These are phyloP conservation scores for Ceratobasidium sp. DNA, from an alignment of 1,284 basidiomycete species.

Conservation along the genomic window DNA sequence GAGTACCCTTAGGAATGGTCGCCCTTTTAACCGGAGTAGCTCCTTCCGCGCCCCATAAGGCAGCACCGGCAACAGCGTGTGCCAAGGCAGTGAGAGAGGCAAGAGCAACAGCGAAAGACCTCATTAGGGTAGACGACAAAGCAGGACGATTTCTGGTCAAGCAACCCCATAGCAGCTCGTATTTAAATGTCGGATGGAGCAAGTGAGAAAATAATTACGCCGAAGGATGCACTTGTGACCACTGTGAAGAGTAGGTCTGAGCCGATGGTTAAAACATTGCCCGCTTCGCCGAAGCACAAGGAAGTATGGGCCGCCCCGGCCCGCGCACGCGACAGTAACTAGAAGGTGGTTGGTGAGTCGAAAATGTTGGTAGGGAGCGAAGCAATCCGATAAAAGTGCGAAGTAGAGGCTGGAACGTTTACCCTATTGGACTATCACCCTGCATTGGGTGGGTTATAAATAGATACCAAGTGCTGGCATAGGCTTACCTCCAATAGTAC, in stretches of 20 bases:
- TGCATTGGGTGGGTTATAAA: neutral
- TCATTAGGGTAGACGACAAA: neutral
- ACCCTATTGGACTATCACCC: neutral
- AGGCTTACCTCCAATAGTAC: too few species aligned
- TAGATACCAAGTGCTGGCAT: too few species aligned
- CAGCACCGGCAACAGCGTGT: neutral
- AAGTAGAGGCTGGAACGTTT: neutral
- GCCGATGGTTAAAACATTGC: neutral
- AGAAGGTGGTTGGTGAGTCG: neutral
- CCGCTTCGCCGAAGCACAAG: neutral
- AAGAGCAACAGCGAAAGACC: neutral
- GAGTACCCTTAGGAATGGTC: slow-evolving; percentile 4
- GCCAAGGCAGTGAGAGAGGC: slow-evolving; percentile 10
- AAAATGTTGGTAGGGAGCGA: neutral
- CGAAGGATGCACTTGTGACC: slow-evolving; percentile 28
- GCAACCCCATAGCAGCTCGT: neutral
- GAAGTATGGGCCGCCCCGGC: neutral
- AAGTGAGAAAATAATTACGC: slow-evolving; percentile 13
- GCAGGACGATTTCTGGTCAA: neutral
- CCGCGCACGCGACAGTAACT: slow-evolving; percentile 19
- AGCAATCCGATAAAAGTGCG: slow-evolving; percentile 27
- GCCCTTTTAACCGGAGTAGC: neutral
- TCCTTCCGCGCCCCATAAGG: neutral
- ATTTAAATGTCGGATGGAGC: neutral
- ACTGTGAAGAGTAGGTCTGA: neutral